These are phyloP conservation scores for Boletellus emodensis DNA, from an alignment of 768 basidiomycete genomes.

Conservation along the genomic window DNA sequence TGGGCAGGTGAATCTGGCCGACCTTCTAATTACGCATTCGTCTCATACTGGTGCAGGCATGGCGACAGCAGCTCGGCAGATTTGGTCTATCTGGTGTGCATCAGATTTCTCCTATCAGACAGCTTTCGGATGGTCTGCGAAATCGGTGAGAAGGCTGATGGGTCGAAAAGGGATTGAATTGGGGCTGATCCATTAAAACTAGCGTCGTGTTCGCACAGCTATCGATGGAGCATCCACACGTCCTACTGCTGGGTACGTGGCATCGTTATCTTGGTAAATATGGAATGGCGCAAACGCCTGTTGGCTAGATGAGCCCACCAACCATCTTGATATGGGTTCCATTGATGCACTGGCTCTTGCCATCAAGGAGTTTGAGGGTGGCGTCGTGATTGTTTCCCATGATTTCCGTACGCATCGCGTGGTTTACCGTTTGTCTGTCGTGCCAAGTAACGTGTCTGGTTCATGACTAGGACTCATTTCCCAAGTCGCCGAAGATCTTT, in stretches of 20 bases:
- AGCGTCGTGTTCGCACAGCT: conserved; percentile 96
- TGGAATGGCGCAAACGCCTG: neutral
- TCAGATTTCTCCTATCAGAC: conserved; percentile 90
- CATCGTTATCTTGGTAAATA: conserved; percentile 11
- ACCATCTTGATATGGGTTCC: conserved; percentile 96
- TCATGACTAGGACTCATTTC: conserved; percentile 73
- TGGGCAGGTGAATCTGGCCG: conserved; percentile 42
- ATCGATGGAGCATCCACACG: conserved; percentile 96
- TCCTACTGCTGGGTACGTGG: conserved; percentile 72
- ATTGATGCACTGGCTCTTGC: conserved; percentile 95
- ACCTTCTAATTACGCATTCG: conserved; percentile 5
- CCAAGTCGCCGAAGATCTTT: conserved; percentile 97
- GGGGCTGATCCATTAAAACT: conserved; percentile 16
- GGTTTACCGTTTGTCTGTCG: neutral
- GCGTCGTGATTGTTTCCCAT: conserved; percentile 99
- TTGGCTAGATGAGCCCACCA: conserved; percentile 82
- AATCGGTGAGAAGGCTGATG: conserved; percentile 64
- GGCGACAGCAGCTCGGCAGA: conserved; percentile 91
- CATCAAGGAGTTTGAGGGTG: conserved; percentile 96
- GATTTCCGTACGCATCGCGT: conserved; percentile 80
- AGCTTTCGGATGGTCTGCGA: conserved; percentile 92
- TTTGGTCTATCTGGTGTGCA: conserved; percentile 94
- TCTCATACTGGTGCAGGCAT: conserved; percentile 53
- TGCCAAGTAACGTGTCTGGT: conserved; percentile 11
- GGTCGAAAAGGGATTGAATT: conserved; percentile 1